phyloP scores from a whole-genome alignment of 495 filamentous ascomycete genomes.

The Aspergillus heteromorphus region DNA sequence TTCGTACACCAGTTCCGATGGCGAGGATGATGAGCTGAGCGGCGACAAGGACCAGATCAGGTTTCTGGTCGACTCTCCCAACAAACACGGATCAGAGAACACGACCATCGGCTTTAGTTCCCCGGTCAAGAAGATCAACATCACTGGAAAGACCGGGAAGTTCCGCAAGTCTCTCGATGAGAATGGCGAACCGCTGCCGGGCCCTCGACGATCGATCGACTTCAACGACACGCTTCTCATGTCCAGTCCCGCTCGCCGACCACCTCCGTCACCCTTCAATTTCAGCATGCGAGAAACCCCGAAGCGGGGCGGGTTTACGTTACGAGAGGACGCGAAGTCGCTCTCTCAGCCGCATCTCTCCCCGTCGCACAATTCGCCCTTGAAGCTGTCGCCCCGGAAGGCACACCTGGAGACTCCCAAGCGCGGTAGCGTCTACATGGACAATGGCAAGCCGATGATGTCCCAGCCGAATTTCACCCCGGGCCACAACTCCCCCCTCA shows the following conservation, averaged over 20 bases:
- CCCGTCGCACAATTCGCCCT: constrained; percentile 19
- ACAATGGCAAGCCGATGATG: constrained; percentile 8
- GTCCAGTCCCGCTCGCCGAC: constrained; percentile 46
- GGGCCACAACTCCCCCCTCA: constrained; percentile 31
- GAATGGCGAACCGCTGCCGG: constrained; percentile 31
- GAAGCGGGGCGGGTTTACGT: constrained; percentile 20
- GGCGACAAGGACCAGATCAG: constrained; percentile 36
- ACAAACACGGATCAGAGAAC: constrained; percentile 24
- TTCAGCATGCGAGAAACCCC: constrained; percentile 36
- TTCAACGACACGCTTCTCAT: constrained; percentile 37
- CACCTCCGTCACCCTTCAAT: constrained; percentile 47
- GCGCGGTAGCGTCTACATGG: constrained; percentile 14
- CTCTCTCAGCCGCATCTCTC: constrained; percentile 22
- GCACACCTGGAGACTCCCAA: constrained; percentile 21
- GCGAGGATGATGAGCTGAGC: constrained; percentile 48
- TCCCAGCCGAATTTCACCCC: constrained; percentile 27
- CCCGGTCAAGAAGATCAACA: constrained; percentile 39
- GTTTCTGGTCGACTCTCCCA: constrained; percentile 36
- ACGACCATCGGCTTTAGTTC: constrained; percentile 32
- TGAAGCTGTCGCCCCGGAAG: constrained; percentile 29
- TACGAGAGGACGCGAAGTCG: constrained; percentile 18
- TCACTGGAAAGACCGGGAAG: constrained; percentile 30
- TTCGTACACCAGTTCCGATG: constrained; percentile 37
- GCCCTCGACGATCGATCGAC: constrained; percentile 27
- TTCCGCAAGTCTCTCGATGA: constrained; percentile 27